Evolutionary conservation across 1,139 yeast genomes (phyloP), one percentile per base, ranked within the genome.

Genomic region (Wickerhamiella pararugosa): DNA sequence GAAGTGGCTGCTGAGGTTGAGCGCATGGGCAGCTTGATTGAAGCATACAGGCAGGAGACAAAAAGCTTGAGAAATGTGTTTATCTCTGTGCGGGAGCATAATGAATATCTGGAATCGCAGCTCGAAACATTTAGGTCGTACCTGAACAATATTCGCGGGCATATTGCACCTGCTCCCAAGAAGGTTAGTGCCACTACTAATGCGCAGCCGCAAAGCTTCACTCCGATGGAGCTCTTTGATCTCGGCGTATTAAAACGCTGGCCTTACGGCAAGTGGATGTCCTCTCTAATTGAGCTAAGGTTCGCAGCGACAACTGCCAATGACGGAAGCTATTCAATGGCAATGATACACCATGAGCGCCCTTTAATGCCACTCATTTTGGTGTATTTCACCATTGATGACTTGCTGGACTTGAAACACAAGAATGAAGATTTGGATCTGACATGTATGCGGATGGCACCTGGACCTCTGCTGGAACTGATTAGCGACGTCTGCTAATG

Each of bases 1-100:
- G 66, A 62, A 43, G 61, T 62, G 8, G 64, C 60, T 30, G 58
- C 59, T 35, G 66, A 62, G 44, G 51, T 62, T n/a, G 53, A 55
- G 36, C 65, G 60, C 40, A 49, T 62, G 30, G 65, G 65, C 5
- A 59, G 64, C n/a, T 45, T 60, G 30, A 56, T 53, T 34, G 62
- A 58, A 26, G 55, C 62, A 6, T 63, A 61, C 7, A 55, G 56
- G 29, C 52, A 49, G 32, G 67, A 63, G 50, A 55, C 62, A 5
- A 43, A 41, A 25, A 60, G 64, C 7, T 50, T 63, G 21, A 59
- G 60, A 34, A 58, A 56, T 11, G 67, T 63, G 8, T 58, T 53
- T 47, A 45, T 54, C 8, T 55, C 60, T 32, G 61, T 63, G 32
- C 46, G 56, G 7, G 66, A 62, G 40, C 67, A 62, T 45, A 62